A percentile compares a stretch with the other conserved stretches of the same genome.
Conservation (phyloP, 805 yeast species). For the Pichia pseudocactophila region DNA sequence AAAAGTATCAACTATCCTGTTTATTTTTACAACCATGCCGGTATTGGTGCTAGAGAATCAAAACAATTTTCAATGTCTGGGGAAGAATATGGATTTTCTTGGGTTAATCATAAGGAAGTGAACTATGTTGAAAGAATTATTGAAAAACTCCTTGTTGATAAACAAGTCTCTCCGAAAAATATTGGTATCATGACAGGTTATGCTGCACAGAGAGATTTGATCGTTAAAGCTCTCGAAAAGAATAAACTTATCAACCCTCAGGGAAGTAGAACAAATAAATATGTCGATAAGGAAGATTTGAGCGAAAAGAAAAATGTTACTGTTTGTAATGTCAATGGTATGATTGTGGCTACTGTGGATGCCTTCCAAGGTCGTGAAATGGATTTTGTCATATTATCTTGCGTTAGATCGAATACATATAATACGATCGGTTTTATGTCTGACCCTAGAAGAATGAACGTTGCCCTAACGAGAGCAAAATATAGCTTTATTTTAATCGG, state of each 20-base stretch:
- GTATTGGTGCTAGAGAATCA: conserved; percentile 34
- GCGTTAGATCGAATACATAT: conserved; percentile 61
- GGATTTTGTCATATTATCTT: conserved; percentile 66
- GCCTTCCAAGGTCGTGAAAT: conserved; percentile 92
- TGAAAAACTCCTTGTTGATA: conserved; percentile 43
- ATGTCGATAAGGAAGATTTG: conserved; percentile 55
- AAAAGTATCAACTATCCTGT: conserved; percentile 47
- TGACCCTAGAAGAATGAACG: conserved; percentile 58
- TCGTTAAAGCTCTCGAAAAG: conserved; percentile 40
- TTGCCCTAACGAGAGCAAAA: conserved; percentile 64
- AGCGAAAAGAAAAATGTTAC: conserved; percentile 33
- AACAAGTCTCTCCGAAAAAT: conserved; percentile 38
- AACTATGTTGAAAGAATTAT: conserved; percentile 38
- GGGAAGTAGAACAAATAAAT: conserved; percentile 36
- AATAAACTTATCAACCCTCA: conserved; percentile 51
- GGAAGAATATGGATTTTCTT: conserved; percentile 45
- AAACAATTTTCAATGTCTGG: conserved; percentile 36
- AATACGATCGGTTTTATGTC: conserved; percentile 52
- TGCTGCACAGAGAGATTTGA: conserved; percentile 60
- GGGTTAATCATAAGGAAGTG: conserved; percentile 48
- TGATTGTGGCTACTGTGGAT: conserved; percentile 58
- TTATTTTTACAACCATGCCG: conserved; percentile 51
- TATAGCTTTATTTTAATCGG: conserved; percentile 56
- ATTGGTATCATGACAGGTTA: conserved; percentile 72
- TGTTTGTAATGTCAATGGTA: conserved; percentile 37